Evolutionary conservation across 768 basidiomycete species (phyloP), one percentile per base, ranked within the genome.

Genomic region (Suillus americanus): DNA sequence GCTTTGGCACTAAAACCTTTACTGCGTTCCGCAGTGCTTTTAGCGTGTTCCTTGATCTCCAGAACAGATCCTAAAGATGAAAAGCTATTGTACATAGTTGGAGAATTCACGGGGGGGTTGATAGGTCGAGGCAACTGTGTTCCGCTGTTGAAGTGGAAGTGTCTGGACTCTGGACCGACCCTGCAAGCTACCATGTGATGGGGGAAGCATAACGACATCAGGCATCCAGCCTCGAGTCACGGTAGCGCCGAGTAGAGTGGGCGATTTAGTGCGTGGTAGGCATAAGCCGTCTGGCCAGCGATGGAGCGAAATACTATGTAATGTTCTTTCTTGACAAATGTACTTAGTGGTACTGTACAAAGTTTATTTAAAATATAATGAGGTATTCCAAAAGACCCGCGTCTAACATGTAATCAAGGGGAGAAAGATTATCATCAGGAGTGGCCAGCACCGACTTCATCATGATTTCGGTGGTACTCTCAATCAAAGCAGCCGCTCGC

Each of bases 1-100:
- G 83, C 78, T 35, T 85, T 71, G 8, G 89, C 79, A 10, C 89
- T 86, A 50, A 82, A 82, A n/a, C 87, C 87, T 67, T 81, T 82
- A 55, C 84, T 83, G 60, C 81, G 83, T 43, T 79, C 77, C 14
- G 86, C 86, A 64, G 78, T 75, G 59, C 77, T 78, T 68, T 78
- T 85, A 7, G 81, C 83, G 65, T 69, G 76, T 59, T 80, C 78
- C 71, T 83, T 85, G 69, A 85, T 79, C 57, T 84, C 84, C 50
- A 80, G 75, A 62, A 83, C 78, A 18, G 80, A 73, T 38, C 64
- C 64, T 33, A 69, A 40, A 41, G 61, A 48, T 48, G 66, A 37
- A 43, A 68, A 67, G 62, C 78, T 81, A 80, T 81, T 78, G 69
- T 78, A 77, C 80, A 81, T 81, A 41, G 73, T 76, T 77, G 72